Percentiles rank a stretch among this genome's conserved stretches.
Conservation (phyloP, 2,329 filamentous ascomycete genomes). For the Cephalotrichum gorgonifer region DNA sequence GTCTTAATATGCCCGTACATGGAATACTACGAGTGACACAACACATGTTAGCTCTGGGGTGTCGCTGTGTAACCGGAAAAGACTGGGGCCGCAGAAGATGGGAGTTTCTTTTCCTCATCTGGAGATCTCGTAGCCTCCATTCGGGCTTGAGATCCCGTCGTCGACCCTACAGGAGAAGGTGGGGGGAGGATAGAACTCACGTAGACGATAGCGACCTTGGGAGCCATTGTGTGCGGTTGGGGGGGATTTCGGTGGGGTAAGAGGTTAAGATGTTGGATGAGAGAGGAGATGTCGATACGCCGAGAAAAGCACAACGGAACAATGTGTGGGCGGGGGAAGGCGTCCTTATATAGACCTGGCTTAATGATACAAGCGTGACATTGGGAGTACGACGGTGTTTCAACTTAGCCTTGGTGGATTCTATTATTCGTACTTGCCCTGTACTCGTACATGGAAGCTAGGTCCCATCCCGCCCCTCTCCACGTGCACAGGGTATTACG, state of each 20-base stretch:
- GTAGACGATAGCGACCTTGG: constrained; percentile 85
- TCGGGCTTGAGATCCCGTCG: too few species aligned
- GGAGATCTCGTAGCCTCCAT: too few species aligned
- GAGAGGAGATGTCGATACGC: background rate
- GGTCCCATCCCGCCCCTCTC: too few species aligned
- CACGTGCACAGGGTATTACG: too few species aligned
- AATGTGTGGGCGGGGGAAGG: too few species aligned
- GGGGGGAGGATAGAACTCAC: constrained; percentile 40
- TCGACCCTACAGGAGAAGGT: background rate
- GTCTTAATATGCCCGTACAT: constrained; percentile 85
- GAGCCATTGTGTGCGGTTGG: constrained; percentile 57
- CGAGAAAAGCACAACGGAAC: too few species aligned
- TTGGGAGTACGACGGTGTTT: too few species aligned
- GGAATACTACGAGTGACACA: constrained; percentile 56
- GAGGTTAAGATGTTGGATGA: background rate
- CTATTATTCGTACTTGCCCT: too few species aligned
- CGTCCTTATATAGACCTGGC: too few species aligned
- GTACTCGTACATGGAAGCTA: too few species aligned
- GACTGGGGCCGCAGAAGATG: background rate
- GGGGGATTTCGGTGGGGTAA: background rate
- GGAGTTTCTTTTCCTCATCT: background rate
- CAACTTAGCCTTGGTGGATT: too few species aligned
- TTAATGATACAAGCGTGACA: too few species aligned
- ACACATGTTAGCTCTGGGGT: background rate
- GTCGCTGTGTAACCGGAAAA: background rate